Evolutionary conservation across 371 early-diverging fungal genomes (phyloP), one percentile per base, ranked within the genome.

Genomic region (Batkoa obscura): DNA sequence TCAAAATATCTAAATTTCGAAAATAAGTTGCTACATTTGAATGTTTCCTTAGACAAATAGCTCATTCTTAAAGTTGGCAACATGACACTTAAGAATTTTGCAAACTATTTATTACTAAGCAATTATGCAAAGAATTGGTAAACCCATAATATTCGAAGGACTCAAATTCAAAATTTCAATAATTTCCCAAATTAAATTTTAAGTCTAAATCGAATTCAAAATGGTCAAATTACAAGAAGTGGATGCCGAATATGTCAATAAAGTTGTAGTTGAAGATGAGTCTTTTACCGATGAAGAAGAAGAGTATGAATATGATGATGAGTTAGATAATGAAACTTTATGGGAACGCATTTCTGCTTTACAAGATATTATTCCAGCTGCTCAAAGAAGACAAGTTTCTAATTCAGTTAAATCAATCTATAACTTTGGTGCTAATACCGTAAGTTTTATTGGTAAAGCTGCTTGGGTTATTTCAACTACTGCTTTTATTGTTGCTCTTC

Each of bases 391-490:
- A 54, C 64, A 72, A 33, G 58, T 86, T 15, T 64, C 75, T 1
- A 67, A 72, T 43, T 64, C 68, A 36, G 69, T 70, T 30, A 66
- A 73, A 12, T 67, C 72, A 6, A 60, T 79, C 47, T 72, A 66
- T 30, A 71, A 68, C 47, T 74, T 75, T 71, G 74, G 78, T 43
- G 70, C 70, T 60, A 66, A 73, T 13, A 73, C 78, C 31, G 66
- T 72, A 46, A 67, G 72, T 8, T 72, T 83, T 65, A 68, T 77
- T 23, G 85, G 85, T 43, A 81, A 81, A 68, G 68, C 79, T 41
- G 81, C 81, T 30, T 86, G 87, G 87, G 79, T 86, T n/a, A 65
- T 84, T 10, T 79, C 84, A 23, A 86, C 85, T 6, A 78, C 78
- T 51, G 84, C 83, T 63, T 63, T 90, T 35, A 70, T 83, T 32